These are phyloP conservation scores for Colletotrichum phormii DNA, from an alignment of 2,329 filamentous ascomycete genomes.

Conservation along the genomic window DNA sequence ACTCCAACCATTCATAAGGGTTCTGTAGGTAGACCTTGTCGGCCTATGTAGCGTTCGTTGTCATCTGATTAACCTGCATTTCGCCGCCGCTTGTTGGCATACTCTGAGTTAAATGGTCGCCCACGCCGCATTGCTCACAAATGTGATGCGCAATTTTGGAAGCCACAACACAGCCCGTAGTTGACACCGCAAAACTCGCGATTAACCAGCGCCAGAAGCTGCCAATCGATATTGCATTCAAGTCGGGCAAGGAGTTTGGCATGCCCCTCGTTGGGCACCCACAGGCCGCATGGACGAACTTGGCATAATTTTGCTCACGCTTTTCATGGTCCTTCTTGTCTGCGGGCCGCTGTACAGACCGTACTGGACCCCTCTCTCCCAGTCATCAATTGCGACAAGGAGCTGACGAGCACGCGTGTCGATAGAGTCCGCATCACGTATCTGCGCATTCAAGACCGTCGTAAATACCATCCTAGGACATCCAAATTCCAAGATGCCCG, in stretches of 20 bases:
- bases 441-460: constrained; percentile 25
- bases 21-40: neutral
- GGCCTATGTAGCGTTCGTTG: neutral
- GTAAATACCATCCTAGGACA: constrained; percentile 33
- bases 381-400: neutral
- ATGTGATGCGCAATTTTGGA: neutral
- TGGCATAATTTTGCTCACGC: constrained; percentile 30
- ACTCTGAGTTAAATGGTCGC: neutral
- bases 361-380: constrained; percentile 14
- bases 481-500: constrained; percentile 39
- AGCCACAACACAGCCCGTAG: neutral
- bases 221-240: neutral
- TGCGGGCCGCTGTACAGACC: constrained; percentile 29
- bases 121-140: neutral
- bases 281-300: constrained; percentile 25
- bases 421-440: constrained; percentile 17
- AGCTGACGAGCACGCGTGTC: constrained; percentile 13
- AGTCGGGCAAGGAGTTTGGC: neutral
- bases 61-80: neutral
- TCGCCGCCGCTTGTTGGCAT: neutral
- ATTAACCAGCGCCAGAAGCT: no score
- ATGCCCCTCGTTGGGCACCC: constrained; percentile 7
- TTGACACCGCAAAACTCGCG: neutral
- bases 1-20: no score
- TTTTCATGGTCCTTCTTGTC: constrained; percentile 26